These are phyloP conservation scores for Mollisia scopiformis DNA, from an alignment of 2,329 filamentous ascomycete species.

Conservation along the genomic window DNA sequence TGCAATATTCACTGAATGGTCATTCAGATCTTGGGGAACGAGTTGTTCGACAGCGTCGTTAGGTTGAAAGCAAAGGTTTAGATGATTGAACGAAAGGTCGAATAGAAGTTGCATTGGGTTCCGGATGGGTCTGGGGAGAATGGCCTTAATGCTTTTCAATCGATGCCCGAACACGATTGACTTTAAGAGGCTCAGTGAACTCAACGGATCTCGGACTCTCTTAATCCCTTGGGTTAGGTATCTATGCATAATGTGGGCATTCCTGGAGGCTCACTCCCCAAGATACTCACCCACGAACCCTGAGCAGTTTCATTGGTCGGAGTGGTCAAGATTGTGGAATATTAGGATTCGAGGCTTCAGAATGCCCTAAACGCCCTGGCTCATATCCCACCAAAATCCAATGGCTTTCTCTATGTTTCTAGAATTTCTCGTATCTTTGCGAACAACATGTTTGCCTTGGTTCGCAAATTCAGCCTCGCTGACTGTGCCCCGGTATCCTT, in stretches of 20 bases:
- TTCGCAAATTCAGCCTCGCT: slow-evolving; percentile 16
- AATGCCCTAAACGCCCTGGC: neutral
- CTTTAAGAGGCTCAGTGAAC: neutral
- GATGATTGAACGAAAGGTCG: neutral
- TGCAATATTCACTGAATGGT: neutral
- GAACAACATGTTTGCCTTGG: neutral
- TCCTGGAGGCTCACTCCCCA: neutral
- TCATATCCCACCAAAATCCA: neutral
- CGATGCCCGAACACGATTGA: neutral
- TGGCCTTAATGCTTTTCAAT: neutral
- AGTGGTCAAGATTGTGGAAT: neutral
- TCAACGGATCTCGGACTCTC: neutral
- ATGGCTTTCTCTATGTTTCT: neutral
- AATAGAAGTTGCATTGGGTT: neutral
- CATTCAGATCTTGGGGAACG: neutral
- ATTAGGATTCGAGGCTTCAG: neutral
- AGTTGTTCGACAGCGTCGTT: neutral
- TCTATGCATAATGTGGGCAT: neutral
- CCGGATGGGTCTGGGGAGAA: neutral
- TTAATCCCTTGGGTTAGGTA: neutral
- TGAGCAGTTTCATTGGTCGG: neutral
- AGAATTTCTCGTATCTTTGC: neutral
- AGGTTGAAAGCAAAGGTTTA: neutral
- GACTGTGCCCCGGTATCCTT: neutral
- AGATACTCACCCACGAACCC: neutral